Percentiles rank a stretch among this genome's conserved stretches.
phyloP scores from a whole-genome alignment of 129 eudicot species.

The Helianthus annuus region HanXRQr2.0-SUNRISE NC_035439.2:114674077-114674576 shows the following conservation, averaged over 20 bases:
- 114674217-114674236: conserved; percentile 83
- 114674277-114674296: conserved; percentile 62
- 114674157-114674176: neutral
- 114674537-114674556: too few relatives aligned
- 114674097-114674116: neutral
- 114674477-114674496: conserved; percentile 29
- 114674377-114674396: conserved; percentile 73
- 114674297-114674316: conserved; percentile 73
- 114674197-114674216: conserved; percentile 93
- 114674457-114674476: conserved; percentile 31
- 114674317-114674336: conserved; percentile 67
- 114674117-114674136: conserved; percentile 17
- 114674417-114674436: conserved; percentile 35
- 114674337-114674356: conserved; percentile 87
- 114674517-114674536: too few relatives aligned
- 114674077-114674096: neutral
- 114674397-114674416: conserved; percentile 58
- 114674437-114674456: conserved; percentile 41
- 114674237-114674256: conserved; percentile 52
- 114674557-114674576: too few relatives aligned
- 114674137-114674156: conserved; percentile 9
- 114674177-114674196: conserved; percentile 57
- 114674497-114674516: too few relatives aligned
- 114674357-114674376: conserved; percentile 71
- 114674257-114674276: conserved; percentile 38